phyloP scores from a whole-genome alignment of 2,329 filamentous ascomycete species.

The Colletotrichum tabaci region DNA sequence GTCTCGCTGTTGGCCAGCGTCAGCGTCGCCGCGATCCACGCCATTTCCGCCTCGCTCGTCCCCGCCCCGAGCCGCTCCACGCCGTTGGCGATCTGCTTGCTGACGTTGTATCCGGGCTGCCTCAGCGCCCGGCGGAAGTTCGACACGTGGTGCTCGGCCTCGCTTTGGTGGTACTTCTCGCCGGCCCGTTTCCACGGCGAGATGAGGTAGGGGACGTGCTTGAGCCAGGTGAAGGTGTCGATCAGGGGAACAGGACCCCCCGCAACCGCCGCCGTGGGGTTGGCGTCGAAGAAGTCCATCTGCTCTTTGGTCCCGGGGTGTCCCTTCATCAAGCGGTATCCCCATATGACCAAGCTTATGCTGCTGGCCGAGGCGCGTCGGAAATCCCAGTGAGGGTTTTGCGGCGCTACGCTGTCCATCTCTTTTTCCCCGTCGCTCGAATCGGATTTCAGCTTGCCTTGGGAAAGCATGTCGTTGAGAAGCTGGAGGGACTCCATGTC shows the following conservation, averaged over 20 bases:
- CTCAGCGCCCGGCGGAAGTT: conserved; percentile 6
- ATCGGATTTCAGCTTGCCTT: background rate
- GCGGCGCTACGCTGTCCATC: background rate
- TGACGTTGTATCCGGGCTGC: conserved; percentile 8
- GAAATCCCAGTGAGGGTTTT: conserved; percentile 9
- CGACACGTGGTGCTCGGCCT: conserved; percentile 11
- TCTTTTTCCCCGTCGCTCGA: background rate
- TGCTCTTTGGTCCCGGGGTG: background rate
- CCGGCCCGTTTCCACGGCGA: conserved; percentile 32
- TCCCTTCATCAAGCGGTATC: conserved; percentile 16
- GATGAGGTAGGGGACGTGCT: conserved; percentile 12
- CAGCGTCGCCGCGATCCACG: conserved; percentile 5
- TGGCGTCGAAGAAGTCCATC: conserved; percentile 5
- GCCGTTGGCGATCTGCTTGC: conserved; percentile 14
- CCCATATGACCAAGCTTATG: conserved; percentile 16
- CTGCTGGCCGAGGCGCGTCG: conserved; percentile 16
- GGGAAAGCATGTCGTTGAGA: conserved; percentile 11
- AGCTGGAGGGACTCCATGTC: conserved; percentile 23
- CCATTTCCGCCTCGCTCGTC: conserved; percentile 5
- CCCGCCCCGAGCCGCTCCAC: background rate
- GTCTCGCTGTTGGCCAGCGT: conserved; percentile 23
- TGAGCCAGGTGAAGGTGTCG: conserved; percentile 23
- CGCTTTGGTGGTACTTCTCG: background rate
- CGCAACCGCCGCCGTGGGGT: background rate
- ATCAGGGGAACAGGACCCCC: background rate